phyloP scores from a whole-genome alignment of 495 filamentous ascomycete species.

The Penicillium salamii region DNA sequence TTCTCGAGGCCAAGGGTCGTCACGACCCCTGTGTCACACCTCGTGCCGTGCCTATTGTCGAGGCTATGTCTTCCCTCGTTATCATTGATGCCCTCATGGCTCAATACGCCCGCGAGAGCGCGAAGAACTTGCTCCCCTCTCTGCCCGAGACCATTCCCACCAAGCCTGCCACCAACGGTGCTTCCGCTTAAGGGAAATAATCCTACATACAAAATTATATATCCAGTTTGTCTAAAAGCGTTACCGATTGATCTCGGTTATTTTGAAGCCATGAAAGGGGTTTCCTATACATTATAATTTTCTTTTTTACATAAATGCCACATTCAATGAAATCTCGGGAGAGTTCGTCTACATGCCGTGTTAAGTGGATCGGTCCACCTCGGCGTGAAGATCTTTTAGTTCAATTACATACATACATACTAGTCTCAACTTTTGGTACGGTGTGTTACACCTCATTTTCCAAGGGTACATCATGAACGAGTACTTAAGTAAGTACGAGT shows the following conservation, averaged over 20 bases:
- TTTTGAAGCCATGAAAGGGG: conserved; percentile 4
- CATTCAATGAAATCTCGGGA: background rate
- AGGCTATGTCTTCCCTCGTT: conserved; percentile 90
- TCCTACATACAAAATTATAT: background rate
- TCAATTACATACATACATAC: too few relatives aligned
- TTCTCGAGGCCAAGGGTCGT: conserved; percentile 88
- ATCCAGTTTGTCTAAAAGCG: conserved; percentile 2
- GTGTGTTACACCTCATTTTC: too few relatives aligned
- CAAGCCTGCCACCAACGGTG: conserved; percentile 25
- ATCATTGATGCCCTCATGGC: conserved; percentile 89
- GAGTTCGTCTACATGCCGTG: background rate
- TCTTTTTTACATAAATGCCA: background rate
- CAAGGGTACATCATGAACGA: too few relatives aligned
- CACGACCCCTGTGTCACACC: conserved; percentile 97
- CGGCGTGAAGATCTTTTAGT: background rate
- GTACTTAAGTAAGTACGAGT: too few relatives aligned
- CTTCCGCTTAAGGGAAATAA: conserved; percentile 2
- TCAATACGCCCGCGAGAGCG: conserved; percentile 67
- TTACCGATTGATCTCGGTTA: background rate
- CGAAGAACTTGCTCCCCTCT: conserved; percentile 41
- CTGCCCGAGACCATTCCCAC: conserved; percentile 40
- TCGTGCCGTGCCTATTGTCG: conserved; percentile 91
- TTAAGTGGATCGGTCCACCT: background rate
- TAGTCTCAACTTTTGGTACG: too few relatives aligned
- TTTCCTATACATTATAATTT: too few relatives aligned